Evolutionary conservation across 2,329 filamentous ascomycete genomes (phyloP).

Genomic region (Penicillium sp.): DNA sequence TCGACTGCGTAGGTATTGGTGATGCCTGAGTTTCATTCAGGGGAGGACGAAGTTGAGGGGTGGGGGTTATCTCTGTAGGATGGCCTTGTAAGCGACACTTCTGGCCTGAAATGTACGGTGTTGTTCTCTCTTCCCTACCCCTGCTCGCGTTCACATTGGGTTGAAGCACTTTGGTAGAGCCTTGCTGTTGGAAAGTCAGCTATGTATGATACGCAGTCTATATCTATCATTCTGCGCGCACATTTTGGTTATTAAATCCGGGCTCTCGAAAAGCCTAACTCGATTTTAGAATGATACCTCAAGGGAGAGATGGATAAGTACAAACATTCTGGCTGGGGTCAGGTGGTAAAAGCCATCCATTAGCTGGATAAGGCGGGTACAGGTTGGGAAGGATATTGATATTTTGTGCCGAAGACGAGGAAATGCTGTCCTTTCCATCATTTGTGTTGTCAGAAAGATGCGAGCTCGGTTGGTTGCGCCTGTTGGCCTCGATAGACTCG

Average conservation of each 20-base stretch:
- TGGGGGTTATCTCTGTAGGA: neutral
- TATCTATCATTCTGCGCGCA: neutral
- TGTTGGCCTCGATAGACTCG: neutral
- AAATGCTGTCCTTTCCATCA: neutral
- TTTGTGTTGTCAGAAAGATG: neutral
- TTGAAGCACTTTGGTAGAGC: neutral
- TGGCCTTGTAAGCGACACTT: neutral
- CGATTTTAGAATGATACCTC: neutral
- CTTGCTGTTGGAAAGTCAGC: neutral
- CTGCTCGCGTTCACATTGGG: neutral
- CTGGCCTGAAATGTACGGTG: neutral
- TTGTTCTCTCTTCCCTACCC: neutral
- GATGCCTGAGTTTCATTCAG: neutral
- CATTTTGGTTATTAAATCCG: neutral
- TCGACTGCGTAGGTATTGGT: neutral
- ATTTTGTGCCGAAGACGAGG: neutral
- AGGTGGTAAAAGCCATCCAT: neutral
- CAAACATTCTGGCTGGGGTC: constrained; percentile 11
- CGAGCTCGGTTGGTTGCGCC: neutral
- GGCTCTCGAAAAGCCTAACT: neutral
- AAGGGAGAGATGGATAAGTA: neutral
- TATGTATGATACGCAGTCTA: neutral
- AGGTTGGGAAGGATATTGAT: neutral
- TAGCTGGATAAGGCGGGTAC: neutral
- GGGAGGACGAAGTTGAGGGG: neutral